phyloP scores from a whole-genome alignment of 495 filamentous ascomycete species.

The Hypomontagnella submonticulosa region DNA sequence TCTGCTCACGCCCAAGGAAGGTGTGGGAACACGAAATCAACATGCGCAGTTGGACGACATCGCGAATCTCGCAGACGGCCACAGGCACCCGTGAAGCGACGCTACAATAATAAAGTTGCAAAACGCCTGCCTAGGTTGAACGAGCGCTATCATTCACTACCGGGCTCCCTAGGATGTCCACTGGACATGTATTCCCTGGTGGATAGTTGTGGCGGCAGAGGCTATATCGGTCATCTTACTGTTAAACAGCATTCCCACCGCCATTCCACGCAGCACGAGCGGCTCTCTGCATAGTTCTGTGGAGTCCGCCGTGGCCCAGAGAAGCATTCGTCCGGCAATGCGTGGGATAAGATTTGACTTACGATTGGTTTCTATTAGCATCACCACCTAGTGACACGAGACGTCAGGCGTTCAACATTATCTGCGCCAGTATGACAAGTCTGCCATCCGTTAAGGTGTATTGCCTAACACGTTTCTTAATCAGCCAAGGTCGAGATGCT shows the following conservation, averaged over 20 bases:
- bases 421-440: conserved; percentile 14
- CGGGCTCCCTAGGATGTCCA: conserved; percentile 5
- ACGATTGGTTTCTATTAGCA: conserved; percentile 12
- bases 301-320: conserved; percentile 26
- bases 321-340: conserved; percentile 34
- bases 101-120: conserved; percentile 14
- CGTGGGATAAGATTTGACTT: conserved; percentile 21
- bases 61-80: conserved; percentile 48
- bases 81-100: conserved; percentile 17
- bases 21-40: conserved; percentile 24
- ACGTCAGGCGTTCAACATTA: conserved; percentile 13
- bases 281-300: conserved; percentile 41
- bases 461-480: too few relatives aligned
- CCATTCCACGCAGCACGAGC: conserved; percentile 42
- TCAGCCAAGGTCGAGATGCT: conserved; percentile 11
- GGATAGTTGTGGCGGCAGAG: conserved; percentile 1
- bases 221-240: conserved; percentile 26
- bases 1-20: conserved; percentile 3
- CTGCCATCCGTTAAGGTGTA: conserved; percentile 1
- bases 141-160: conserved; percentile 7
- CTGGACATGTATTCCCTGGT: conserved; percentile 2
- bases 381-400: conserved; percentile 23
- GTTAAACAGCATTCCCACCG: conserved; percentile 42
- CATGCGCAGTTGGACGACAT: conserved; percentile 32
- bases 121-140: conserved; percentile 1